Evolutionary conservation across 2,329 filamentous ascomycete genomes (phyloP).

Genomic region (Fusarium metavorans): DNA sequence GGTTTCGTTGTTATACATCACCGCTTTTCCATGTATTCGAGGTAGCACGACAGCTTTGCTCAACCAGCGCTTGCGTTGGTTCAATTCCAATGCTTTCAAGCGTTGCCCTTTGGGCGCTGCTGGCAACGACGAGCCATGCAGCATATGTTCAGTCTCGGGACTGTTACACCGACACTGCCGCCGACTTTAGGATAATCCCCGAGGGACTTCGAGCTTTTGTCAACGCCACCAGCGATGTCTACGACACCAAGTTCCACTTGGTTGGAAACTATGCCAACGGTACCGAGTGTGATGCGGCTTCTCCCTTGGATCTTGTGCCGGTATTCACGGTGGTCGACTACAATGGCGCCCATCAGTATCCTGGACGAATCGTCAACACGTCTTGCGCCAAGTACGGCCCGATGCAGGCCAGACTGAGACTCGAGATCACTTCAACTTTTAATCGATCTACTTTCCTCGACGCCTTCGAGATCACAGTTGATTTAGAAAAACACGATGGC

Average conservation of each 20-base stretch:
- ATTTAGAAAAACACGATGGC: not conserved
- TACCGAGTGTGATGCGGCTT: slow-evolving; percentile 6
- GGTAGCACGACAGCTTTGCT: not conserved
- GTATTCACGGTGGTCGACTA: slow-evolving; percentile 7
- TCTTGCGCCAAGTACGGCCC: slow-evolving; percentile 6
- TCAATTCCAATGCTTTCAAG: slow-evolving; percentile 15
- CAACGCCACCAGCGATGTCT: not conserved
- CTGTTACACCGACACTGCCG: not conserved
- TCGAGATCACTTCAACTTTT: slow-evolving; percentile 8
- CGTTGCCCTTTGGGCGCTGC: not conserved
- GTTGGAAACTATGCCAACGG: not conserved
- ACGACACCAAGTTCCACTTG: slow-evolving; percentile 9
- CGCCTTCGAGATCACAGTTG: slow-evolving; percentile 8
- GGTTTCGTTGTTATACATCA: not conserved
- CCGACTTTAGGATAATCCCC: not conserved
- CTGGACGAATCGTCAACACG: slow-evolving; percentile 13
- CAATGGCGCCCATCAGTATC: not conserved
- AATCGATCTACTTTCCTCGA: slow-evolving; percentile 21
- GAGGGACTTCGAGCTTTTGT: slow-evolving; percentile 17
- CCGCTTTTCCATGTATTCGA: not conserved
- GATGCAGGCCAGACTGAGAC: not conserved
- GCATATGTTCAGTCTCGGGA: slow-evolving; percentile 29
- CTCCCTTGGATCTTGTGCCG: not conserved
- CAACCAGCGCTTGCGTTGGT: not conserved
- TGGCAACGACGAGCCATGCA: slow-evolving; percentile 8